Evolutionary conservation across 805 yeast species (phyloP), one percentile per base, ranked within the genome.

Genomic region (Metschnikowia amazonensis): DNA sequence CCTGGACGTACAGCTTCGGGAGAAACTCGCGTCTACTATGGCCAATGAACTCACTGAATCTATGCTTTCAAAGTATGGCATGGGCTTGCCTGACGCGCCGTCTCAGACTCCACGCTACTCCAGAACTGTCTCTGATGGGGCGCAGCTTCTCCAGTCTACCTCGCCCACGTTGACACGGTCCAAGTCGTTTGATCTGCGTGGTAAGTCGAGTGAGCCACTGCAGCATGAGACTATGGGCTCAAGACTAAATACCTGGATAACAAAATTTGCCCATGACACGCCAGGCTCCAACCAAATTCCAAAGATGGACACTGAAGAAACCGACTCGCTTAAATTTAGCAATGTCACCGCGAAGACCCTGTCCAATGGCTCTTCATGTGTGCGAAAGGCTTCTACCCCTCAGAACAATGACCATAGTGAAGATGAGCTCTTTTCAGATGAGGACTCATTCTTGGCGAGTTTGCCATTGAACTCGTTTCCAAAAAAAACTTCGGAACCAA

Each of bases 1-100:
- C 13, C 42, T 30, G 42, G 63, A 60, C 18, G 38, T 49, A 16
- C 42, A 50, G 42, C 14, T 40, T n/a, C 27, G 39, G 27, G 42
- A 33, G 34, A 47, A 29, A 11, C 36, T 36, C 14, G 52, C 57
- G 8, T 48, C 58, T 2, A 49, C 64, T 1, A 54, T 58, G 3
- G 45, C 56, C 17, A 65, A 63, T 45, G 73, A 67, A 39, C 65
- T 64, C 44, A 63, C 72, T 1, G 65, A 60, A 42, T 63, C 66
- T 20, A 59, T 76, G 47, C 53, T 76, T 14, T 59, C 62, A 5
- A 76, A 72, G 47, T 77, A 75, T 55, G 75, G 75, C 10, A 53
- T 65, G 27, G 70, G 67, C 3, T 54, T 69, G 36, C 64, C 64
- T 11, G 59, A 60, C 42, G 53, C 58, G 2, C 47, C 59, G 0